phyloP scores from a whole-genome alignment of 345 rosid genomes.

The Populus tremula region DNA sequence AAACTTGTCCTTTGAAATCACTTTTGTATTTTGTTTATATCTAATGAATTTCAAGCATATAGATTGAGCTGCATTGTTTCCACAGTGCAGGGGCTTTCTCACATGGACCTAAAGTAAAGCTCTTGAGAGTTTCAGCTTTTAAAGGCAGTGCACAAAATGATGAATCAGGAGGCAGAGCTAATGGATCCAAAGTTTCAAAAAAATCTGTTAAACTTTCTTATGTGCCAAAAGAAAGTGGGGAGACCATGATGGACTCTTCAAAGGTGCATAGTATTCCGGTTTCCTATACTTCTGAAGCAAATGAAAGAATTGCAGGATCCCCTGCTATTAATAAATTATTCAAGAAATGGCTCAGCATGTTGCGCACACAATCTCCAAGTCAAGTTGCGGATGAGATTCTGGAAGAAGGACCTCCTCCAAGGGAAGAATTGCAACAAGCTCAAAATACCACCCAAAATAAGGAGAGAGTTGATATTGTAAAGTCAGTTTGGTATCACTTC shows the following conservation, averaged over 20 bases:
- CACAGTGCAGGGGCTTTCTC: constrained; percentile 62
- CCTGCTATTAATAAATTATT: constrained; percentile 73
- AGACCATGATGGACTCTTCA: constrained; percentile 47
- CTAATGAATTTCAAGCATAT: constrained; percentile 13
- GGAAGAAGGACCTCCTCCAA: constrained; percentile 47
- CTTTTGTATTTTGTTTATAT: background rate
- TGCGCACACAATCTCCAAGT: constrained; percentile 51
- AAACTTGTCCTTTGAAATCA: constrained; percentile 8
- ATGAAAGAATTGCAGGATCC: constrained; percentile 51
- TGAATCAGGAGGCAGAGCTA: constrained; percentile 49
- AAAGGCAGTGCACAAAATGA: constrained; percentile 64
- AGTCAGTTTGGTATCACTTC: constrained; percentile 49
- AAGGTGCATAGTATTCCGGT: constrained; percentile 56
- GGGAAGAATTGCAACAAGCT: constrained; percentile 25
- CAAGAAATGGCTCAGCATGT: constrained; percentile 72
- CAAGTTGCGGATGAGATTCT: constrained; percentile 51
- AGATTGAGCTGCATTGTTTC: constrained; percentile 28
- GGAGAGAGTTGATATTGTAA: constrained; percentile 36
- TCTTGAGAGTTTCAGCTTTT: constrained; percentile 66
- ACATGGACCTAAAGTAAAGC: constrained; percentile 46
- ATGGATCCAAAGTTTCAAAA: constrained; percentile 51
- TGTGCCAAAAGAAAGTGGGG: constrained; percentile 60
- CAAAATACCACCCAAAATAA: constrained; percentile 29
- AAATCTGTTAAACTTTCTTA: constrained; percentile 66
- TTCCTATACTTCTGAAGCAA: constrained; percentile 61